A percentile compares a stretch with the other conserved stretches of the same genome.
Conservation (phyloP, 768 basidiomycete genomes). For the Trametes cingulata region DNA sequence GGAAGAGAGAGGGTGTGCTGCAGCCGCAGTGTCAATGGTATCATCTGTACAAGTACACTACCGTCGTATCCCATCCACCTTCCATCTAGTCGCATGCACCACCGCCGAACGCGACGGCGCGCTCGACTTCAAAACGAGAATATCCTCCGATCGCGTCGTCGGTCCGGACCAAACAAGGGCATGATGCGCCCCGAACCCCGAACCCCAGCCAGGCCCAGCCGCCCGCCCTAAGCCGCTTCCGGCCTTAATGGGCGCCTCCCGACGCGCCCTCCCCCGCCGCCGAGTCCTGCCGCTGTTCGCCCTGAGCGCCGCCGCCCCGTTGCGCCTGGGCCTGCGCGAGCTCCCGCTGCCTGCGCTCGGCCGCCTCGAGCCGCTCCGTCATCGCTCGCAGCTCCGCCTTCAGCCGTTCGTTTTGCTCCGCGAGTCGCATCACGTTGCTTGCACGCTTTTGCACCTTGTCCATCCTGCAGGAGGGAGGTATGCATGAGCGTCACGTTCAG, state of each 20-base stretch:
- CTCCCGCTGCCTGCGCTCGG: slow-evolving; percentile 60
- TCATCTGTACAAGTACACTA: slow-evolving; percentile 16
- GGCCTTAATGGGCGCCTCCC: slow-evolving; percentile 8
- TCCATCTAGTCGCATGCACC: background rate
- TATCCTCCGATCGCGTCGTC: background rate
- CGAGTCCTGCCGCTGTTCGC: background rate
- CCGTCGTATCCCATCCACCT: background rate
- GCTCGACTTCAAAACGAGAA: background rate
- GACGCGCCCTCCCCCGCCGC: background rate
- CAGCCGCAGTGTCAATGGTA: slow-evolving; percentile 6
- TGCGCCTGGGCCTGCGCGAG: slow-evolving; percentile 36
- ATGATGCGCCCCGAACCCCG: background rate
- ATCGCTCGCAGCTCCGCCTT: slow-evolving; percentile 75
- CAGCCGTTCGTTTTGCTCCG: slow-evolving; percentile 78
- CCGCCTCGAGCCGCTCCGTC: slow-evolving; percentile 72
- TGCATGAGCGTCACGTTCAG: background rate
- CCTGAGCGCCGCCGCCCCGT: background rate
- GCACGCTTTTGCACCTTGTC: slow-evolving; percentile 63
- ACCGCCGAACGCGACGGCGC: background rate
- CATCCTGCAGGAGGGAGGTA: slow-evolving; percentile 14
- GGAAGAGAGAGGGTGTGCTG: background rate
- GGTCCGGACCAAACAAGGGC: background rate
- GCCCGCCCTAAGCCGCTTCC: background rate
- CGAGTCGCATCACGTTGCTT: slow-evolving; percentile 74
- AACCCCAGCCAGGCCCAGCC: background rate